Evolutionary conservation across 2,329 filamentous ascomycete genomes (phyloP).

Genomic region (Fusarium albidum): DNA sequence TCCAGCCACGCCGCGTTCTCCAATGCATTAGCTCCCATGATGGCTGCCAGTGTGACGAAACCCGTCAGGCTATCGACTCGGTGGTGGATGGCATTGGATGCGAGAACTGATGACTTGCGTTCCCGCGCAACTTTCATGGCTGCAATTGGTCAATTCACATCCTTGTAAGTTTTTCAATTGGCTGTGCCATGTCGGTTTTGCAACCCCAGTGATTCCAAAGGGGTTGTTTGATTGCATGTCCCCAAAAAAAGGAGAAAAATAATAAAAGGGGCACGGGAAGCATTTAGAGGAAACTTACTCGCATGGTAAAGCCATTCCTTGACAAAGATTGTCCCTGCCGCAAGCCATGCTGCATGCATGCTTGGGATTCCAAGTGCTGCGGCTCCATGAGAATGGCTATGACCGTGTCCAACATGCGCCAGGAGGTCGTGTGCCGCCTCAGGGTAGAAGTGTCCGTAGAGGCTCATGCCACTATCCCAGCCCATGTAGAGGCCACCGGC

Average conservation of each 20-base stretch:
- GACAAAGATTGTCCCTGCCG: constrained; percentile 85
- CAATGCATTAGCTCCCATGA: constrained; percentile 87
- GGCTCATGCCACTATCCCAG: constrained; percentile 71
- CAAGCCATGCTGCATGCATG: constrained; percentile 94
- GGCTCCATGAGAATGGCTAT: constrained; percentile 67
- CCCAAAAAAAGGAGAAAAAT: not conserved
- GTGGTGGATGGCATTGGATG: constrained; percentile 96
- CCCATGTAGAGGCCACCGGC: constrained; percentile 94
- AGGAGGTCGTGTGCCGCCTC: constrained; percentile 72
- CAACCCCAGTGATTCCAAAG: not conserved
- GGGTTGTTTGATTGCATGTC: not conserved
- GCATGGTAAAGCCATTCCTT: constrained; percentile 98
- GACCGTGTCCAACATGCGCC: constrained; percentile 68
- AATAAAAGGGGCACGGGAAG: not conserved
- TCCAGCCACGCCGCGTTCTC: constrained; percentile 91
- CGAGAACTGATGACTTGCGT: constrained; percentile 93
- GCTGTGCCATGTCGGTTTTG: not conserved
- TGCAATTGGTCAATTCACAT: constrained; percentile 50
- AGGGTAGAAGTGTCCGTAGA: constrained; percentile 77
- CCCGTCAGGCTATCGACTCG: constrained; percentile 95
- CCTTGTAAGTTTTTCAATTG: not conserved
- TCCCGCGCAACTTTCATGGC: constrained; percentile 95
- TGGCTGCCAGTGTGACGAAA: constrained; percentile 88
- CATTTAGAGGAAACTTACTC: constrained; percentile 69
- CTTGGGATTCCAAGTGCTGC: constrained; percentile 69